phyloP scores from a whole-genome alignment of 371 early-diverging fungal species.

The Lichtheimia corymbifera region DNA sequence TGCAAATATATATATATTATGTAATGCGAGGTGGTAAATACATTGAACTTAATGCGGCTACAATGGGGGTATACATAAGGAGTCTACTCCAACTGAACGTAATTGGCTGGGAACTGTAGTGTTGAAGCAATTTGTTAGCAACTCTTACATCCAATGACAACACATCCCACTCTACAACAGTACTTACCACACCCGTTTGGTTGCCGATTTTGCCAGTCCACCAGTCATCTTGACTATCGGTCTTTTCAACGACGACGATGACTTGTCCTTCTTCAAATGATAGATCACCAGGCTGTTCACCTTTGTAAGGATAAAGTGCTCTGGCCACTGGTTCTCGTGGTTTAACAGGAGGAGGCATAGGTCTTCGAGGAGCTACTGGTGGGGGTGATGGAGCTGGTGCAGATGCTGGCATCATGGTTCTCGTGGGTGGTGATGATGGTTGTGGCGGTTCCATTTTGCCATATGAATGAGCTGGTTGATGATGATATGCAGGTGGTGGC shows the following conservation, averaged over 20 bases:
- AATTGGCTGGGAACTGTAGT: conserved; percentile 78
- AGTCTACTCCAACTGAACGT: conserved; percentile 54
- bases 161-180: not conserved
- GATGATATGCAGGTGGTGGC: not conserved
- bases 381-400: not conserved
- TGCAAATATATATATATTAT: no score
- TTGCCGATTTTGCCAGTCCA: conserved; percentile 76
- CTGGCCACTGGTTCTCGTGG: conserved; percentile 37
- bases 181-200: conserved; percentile 60
- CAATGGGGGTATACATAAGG: not conserved
- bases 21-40: no score
- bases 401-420: not conserved
- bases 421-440: not conserved
- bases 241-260: conserved; percentile 65
- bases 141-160: not conserved
- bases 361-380: not conserved
- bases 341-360: not conserved
- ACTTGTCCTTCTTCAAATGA: conserved; percentile 75
- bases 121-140: not conserved
- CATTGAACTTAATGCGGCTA: not conserved
- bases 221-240: conserved; percentile 77
- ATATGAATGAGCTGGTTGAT: not conserved
- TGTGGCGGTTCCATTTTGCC: not conserved
- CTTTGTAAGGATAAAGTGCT: conserved; percentile 74
- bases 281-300: conserved; percentile 72